Evolutionary conservation across 805 yeast genomes (phyloP).

Genomic region (Wickerhamomyces hampshirensis): DNA sequence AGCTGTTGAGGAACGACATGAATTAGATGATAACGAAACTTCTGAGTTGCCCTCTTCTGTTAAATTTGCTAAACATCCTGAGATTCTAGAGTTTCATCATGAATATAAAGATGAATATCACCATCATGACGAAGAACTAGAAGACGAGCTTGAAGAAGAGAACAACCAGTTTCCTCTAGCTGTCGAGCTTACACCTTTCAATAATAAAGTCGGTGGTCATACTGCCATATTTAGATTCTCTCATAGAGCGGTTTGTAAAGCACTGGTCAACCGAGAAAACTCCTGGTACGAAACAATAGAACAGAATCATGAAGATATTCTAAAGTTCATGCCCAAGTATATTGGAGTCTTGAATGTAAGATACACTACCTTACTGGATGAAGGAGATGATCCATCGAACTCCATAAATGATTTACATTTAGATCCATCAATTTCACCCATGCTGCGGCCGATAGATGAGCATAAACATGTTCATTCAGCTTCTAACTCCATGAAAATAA

Average conservation of each 20-base stretch:
- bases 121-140: constrained; percentile 1
- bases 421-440: constrained; percentile 14
- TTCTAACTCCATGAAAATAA: constrained; percentile 9
- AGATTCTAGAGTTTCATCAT: constrained; percentile 9
- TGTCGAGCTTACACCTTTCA: constrained; percentile 86
- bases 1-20: constrained; percentile 8
- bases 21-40: constrained; percentile 1
- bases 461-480: constrained; percentile 9
- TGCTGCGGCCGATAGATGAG: constrained; percentile 15
- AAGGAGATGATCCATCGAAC: constrained; percentile 13
- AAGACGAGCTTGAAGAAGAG: constrained; percentile 12
- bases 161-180: constrained; percentile 57
- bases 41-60: constrained; percentile 5
- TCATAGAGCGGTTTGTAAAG: constrained; percentile 89
- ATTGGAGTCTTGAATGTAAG: constrained; percentile 93
- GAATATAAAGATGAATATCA: constrained; percentile 6
- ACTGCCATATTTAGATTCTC: constrained; percentile 94
- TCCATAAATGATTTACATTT: constrained; percentile 14
- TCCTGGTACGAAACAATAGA: constrained; percentile 90
- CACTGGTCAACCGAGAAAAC: constrained; percentile 85
- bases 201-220: constrained; percentile 96
- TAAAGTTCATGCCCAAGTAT: constrained; percentile 87
- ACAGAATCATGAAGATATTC: constrained; percentile 64
- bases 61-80: constrained; percentile 10
- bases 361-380: constrained; percentile 38